Conservation (phyloP, 2,329 filamentous ascomycete species). For the Blastomyces emzantsi region DNA sequence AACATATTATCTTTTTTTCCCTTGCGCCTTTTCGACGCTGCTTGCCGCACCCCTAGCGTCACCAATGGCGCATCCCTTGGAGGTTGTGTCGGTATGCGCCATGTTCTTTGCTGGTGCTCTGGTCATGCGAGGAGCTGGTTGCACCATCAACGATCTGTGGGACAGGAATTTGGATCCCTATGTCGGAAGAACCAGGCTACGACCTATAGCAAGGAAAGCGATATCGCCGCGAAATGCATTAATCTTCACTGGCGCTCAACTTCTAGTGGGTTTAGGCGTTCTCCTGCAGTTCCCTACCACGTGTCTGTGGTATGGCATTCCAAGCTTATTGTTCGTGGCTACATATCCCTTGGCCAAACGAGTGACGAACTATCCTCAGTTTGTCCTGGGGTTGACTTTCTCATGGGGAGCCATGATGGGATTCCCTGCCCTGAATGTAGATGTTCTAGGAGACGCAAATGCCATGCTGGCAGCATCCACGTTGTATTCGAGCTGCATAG, state of each 20-base stretch:
- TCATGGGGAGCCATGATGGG: conserved; percentile 45
- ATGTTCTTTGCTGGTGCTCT: conserved; percentile 38
- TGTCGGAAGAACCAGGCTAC: conserved; percentile 43
- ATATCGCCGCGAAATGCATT: conserved; percentile 38
- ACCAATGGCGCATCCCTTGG: conserved; percentile 29
- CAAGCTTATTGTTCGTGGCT: conserved; percentile 37
- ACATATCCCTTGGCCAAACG: conserved; percentile 47
- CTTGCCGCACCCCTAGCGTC: conserved; percentile 36
- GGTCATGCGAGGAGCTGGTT: conserved; percentile 44
- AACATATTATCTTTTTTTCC: conserved; percentile 47
- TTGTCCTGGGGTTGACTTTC: conserved; percentile 44
- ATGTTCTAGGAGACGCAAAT: conserved; percentile 33
- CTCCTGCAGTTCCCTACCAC: conserved; percentile 36
- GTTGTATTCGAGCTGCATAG: conserved; percentile 39
- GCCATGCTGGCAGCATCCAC: conserved; percentile 32
- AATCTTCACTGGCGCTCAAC: conserved; percentile 38
- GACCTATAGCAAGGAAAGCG: conserved; percentile 46
- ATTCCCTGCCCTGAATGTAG: conserved; percentile 38
- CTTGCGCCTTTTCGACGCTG: conserved; percentile 42
- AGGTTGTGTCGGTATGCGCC: conserved; percentile 32
- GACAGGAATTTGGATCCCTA: conserved; percentile 47
- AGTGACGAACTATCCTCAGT: conserved; percentile 46
- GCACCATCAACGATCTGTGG: conserved; percentile 49
- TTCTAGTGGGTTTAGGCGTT: conserved; percentile 35
- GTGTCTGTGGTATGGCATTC: conserved; percentile 37